These are phyloP conservation scores for Penicillium diatomitis DNA, from an alignment of 495 filamentous ascomycete genomes.

Conservation along the genomic window DNA sequence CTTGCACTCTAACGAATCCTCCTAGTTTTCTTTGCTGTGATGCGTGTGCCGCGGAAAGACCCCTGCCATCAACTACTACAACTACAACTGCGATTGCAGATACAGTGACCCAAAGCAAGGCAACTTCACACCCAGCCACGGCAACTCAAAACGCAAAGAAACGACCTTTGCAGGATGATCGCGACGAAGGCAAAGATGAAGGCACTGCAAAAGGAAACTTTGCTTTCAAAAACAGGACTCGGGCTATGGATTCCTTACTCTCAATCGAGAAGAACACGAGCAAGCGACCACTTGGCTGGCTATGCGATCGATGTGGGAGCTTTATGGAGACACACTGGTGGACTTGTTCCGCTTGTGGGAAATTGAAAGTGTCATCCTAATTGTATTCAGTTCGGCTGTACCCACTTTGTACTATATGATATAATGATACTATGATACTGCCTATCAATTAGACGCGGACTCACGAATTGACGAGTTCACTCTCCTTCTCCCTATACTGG, in stretches of 20 bases:
- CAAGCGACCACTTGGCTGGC: constrained; percentile 52
- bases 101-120: too few species aligned
- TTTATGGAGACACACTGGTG: constrained; percentile 67
- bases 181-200: constrained; percentile 4
- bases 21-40: constrained; percentile 62
- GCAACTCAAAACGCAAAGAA: constrained; percentile 15
- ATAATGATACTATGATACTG: too few species aligned
- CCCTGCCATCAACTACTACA: constrained; percentile 24
- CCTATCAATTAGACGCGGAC: too few species aligned
- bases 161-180: constrained; percentile 7
- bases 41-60: constrained; percentile 61
- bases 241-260: constrained; percentile 29
- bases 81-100: neutral
- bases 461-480: too few species aligned
- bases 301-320: constrained; percentile 55
- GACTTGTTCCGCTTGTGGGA: constrained; percentile 64
- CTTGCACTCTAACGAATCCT: constrained; percentile 81
- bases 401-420: too few species aligned
- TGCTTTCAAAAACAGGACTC: constrained; percentile 28
- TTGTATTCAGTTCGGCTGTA: neutral
- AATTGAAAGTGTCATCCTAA: constrained; percentile 54
- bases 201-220: constrained; percentile 11
- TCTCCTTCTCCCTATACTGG: too few species aligned
- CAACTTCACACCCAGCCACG: constrained; percentile 2
- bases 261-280: constrained; percentile 29